Evolutionary conservation across 345 rosid species (phyloP), one percentile per base, ranked within the genome.

Genomic region (Dovyalis caffra): DNA sequence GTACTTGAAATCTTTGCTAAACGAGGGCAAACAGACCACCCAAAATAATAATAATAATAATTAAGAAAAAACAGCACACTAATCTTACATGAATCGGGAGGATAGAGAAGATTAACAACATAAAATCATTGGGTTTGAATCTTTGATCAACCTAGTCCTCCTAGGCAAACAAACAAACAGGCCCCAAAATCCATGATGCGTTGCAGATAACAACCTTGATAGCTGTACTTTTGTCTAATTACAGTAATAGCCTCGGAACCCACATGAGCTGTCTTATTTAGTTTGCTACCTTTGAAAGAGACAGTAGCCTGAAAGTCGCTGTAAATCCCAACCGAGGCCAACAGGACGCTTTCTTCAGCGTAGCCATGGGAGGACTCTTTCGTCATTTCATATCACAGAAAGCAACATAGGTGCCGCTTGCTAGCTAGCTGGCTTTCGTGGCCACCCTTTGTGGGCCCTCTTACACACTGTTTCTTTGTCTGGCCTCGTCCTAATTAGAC

Each of bases 321-420:
- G 8, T 35, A 35, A 35, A 35, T 35, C 6, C 38, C 38, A 35
- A 35, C 38, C 38, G 38, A 35, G 38, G 38, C 38, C n/a, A n/a
- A n/a, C n/a, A n/a, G n/a, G 73, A 31, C 78, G 34, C 62, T 43
- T 45, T 69, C 33, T 16, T 15, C n/a, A 62, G 60, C 35, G 9
- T 58, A 20, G 45, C 15, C 6, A 38, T 6, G 47, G 51, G 21
- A 70, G 70, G 74, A 51, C 65, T 64, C 74, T 28, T 64, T 64
- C 37, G 79, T 76, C 74, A 76, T 76, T 76, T 49, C 64, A 23
- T 0, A 23, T 21, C 1, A 23, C 51, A 51, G 61, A 73, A n/a
- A 47, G 26, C 33, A 63, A 7, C 56, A 32, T 20, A 12, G 38
- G 29, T 8, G 1, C 26, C 32, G 63, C 35, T 31, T 34, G 63